Evolutionary conservation across 2,329 filamentous ascomycete species (phyloP).

Genomic region (Coniochaeta hoffmannii): DNA sequence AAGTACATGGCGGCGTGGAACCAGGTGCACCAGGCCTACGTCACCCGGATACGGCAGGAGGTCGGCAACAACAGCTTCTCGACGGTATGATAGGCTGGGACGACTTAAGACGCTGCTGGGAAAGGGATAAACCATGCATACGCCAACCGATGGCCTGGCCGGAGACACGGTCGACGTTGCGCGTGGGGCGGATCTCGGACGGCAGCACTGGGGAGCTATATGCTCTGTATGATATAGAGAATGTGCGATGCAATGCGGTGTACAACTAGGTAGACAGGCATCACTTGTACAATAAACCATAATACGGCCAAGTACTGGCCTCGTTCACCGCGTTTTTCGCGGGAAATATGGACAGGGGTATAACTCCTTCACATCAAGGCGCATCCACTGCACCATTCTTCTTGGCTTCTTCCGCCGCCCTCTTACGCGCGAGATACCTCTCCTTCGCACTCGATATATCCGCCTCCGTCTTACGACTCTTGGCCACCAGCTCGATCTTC

Average conservation of each 20-base stretch:
- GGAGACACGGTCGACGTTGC: background rate
- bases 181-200: background rate
- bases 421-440: slow-evolving; percentile 69
- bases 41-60: slow-evolving; percentile 56
- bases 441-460: slow-evolving; percentile 75
- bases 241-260: no score
- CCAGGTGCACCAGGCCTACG: slow-evolving; percentile 61
- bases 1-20: slow-evolving; percentile 83
- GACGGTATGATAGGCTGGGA: background rate
- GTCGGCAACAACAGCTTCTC: slow-evolving; percentile 21
- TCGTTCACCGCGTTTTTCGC: background rate
- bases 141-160: background rate
- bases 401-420: slow-evolving; percentile 60
- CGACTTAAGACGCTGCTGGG: no score
- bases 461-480: slow-evolving; percentile 69
- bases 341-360: slow-evolving; percentile 14
- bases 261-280: background rate
- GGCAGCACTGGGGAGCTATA: background rate
- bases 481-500: slow-evolving; percentile 56
- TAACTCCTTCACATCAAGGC: slow-evolving; percentile 15
- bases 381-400: slow-evolving; percentile 22
- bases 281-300: background rate
- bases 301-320: background rate
- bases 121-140: background rate
- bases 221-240: background rate